A percentile compares a stretch with the other conserved stretches of the same genome.
phyloP scores from a whole-genome alignment of 495 filamentous ascomycete species.

The Xylaria grammica region DNA sequence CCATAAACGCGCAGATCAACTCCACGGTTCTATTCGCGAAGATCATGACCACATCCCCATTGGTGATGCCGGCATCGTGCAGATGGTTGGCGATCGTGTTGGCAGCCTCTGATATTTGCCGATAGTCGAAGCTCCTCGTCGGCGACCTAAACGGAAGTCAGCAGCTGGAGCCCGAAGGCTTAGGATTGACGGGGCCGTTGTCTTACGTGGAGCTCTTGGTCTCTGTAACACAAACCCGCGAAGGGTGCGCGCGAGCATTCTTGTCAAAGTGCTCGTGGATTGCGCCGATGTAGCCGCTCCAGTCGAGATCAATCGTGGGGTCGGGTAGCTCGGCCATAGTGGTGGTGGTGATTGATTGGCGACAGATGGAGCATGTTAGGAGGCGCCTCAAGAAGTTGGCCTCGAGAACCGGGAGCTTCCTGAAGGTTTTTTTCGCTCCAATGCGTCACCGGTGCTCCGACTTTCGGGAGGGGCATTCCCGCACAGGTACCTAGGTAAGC shows the following conservation, averaged over 20 bases:
- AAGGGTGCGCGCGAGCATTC: conserved; percentile 41
- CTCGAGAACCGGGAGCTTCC: no score
- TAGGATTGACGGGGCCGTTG: no score
- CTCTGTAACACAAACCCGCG: conserved; percentile 38
- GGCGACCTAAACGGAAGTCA: conserved; percentile 60
- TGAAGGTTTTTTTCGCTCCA: no score
- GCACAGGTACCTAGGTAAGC: no score
- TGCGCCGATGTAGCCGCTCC: conserved; percentile 79
- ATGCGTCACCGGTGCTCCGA: no score
- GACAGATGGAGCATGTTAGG: no score
- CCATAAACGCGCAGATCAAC: conserved; percentile 69
- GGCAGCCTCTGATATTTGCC: conserved; percentile 87
- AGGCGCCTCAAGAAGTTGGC: no score
- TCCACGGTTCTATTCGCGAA: conserved; percentile 84
- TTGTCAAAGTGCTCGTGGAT: conserved; percentile 76
- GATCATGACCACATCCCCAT: conserved; percentile 90
- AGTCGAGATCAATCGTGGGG: conserved; percentile 78
- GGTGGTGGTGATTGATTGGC: no score
- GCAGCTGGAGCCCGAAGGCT: no score
- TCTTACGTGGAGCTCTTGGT: no score
- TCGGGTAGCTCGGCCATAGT: conserved; percentile 62
- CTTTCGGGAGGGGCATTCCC: no score
- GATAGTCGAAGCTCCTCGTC: conserved; percentile 78
- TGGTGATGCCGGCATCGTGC: conserved; percentile 68
- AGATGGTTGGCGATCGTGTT: conserved; percentile 81